These are phyloP conservation scores for Colletotrichum viniferum DNA, from an alignment of 2,329 filamentous ascomycete species.

Conservation along the genomic window DNA sequence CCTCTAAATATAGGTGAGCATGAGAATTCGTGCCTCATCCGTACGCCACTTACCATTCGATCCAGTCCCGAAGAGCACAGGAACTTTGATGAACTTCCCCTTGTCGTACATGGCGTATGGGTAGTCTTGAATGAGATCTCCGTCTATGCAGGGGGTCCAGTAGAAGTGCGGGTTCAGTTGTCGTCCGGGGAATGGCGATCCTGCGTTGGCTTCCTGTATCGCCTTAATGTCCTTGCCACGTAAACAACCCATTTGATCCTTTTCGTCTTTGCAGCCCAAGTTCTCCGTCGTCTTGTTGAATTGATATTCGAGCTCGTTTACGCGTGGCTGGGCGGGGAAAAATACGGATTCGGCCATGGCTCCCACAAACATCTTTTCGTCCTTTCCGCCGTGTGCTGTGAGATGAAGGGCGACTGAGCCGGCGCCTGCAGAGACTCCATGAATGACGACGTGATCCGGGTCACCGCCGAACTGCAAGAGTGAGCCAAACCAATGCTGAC, in stretches of 20 bases:
- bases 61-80: slow-evolving; percentile 48
- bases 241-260: slow-evolving; percentile 46
- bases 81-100: slow-evolving; percentile 47
- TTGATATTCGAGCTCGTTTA: slow-evolving; percentile 52
- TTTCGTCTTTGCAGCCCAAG: slow-evolving; percentile 37
- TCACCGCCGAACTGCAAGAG: slow-evolving; percentile 58
- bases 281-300: slow-evolving; percentile 41
- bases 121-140: slow-evolving; percentile 45
- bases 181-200: slow-evolving; percentile 43
- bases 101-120: slow-evolving; percentile 43
- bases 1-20: slow-evolving; percentile 39
- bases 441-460: slow-evolving; percentile 61
- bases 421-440: slow-evolving; percentile 65
- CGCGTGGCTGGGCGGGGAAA: slow-evolving; percentile 50
- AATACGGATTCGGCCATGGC: slow-evolving; percentile 53
- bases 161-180: slow-evolving; percentile 46
- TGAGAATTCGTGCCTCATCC: too few relatives aligned
- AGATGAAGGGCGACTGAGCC: slow-evolving; percentile 61
- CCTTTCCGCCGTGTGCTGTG: slow-evolving; percentile 47
- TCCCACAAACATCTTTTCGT: slow-evolving; percentile 50
- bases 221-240: slow-evolving; percentile 34
- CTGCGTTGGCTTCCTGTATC: slow-evolving; percentile 46
- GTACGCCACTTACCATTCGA: slow-evolving; percentile 41
- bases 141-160: slow-evolving; percentile 57
- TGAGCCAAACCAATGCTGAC: not conserved